Conservation (phyloP, 352 stramenopile genomes). For the Lagenidium sp. region DNA sequence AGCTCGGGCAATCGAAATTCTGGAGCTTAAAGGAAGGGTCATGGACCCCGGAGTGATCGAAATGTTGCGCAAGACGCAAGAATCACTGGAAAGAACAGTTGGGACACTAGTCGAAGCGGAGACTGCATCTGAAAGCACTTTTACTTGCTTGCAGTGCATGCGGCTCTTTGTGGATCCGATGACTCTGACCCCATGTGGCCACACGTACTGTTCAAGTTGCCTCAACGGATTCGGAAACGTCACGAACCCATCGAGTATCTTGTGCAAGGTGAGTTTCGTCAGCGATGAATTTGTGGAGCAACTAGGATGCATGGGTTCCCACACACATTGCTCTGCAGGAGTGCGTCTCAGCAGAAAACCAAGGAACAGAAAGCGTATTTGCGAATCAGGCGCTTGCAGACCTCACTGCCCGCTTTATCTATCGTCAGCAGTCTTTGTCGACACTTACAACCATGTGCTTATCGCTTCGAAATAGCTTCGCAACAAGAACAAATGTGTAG, state of each 20-base stretch:
- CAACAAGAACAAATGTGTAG: constrained; percentile 15
- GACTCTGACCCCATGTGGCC: constrained; percentile 59
- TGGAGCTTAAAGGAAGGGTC: constrained; percentile 33
- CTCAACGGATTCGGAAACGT: constrained; percentile 27
- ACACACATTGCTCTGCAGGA: too few species aligned
- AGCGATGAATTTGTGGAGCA: too few species aligned
- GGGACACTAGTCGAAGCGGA: constrained; percentile 58
- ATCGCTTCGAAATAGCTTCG: constrained; percentile 56
- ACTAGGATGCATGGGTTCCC: too few species aligned
- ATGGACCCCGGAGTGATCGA: constrained; percentile 41
- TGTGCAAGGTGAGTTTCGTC: constrained; percentile 28
- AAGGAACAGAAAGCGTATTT: constrained; percentile 44
- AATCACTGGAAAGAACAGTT: constrained; percentile 60
- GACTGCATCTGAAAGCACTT: constrained; percentile 59
- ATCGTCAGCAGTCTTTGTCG: constrained; percentile 59
- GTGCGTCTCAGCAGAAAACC: constrained; percentile 12
- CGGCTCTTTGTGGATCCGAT: constrained; percentile 47
- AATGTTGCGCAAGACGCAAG: constrained; percentile 45
- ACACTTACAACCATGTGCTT: constrained; percentile 59
- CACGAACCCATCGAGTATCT: constrained; percentile 29
- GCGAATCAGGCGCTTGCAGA: constrained; percentile 59
- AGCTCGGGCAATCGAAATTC: constrained; percentile 25
- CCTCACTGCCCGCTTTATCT: constrained; percentile 63
- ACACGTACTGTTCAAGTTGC: constrained; percentile 61
- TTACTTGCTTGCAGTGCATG: constrained; percentile 73